Percentiles rank a stretch among this genome's conserved stretches.
Conservation (phyloP, 495 filamentous ascomycete species). For the Viridothelium virens region DNA sequence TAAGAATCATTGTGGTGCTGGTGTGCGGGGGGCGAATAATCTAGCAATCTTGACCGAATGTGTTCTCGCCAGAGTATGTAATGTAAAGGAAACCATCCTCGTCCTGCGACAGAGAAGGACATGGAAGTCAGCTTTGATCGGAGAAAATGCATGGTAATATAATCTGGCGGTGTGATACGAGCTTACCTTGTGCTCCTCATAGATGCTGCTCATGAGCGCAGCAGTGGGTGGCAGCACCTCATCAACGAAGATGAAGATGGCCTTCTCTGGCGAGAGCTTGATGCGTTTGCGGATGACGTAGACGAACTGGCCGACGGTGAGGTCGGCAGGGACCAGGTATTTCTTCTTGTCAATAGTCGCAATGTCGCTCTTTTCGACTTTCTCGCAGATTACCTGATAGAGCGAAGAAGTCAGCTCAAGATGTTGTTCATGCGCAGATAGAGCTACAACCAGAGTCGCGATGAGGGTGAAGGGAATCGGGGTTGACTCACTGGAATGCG, state of each 20-base stretch:
- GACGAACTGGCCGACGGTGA: slow-evolving; percentile 99
- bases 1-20: neutral
- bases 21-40: neutral
- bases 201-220: slow-evolving; percentile 98
- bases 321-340: slow-evolving; percentile 94
- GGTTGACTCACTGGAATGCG: slow-evolving; percentile 82
- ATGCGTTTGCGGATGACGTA: slow-evolving; percentile 99
- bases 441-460: slow-evolving; percentile 10
- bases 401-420: slow-evolving; percentile 18
- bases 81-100: slow-evolving; percentile 58
- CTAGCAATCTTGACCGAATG: slow-evolving; percentile 60
- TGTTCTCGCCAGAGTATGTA: slow-evolving; percentile 99
- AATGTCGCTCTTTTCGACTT: slow-evolving; percentile 98
- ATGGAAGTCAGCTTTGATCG: slow-evolving; percentile 14
- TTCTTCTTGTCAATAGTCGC: slow-evolving; percentile 99
- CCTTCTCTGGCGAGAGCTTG: slow-evolving; percentile 99
- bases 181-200: slow-evolving; percentile 81
- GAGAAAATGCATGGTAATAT: neutral
- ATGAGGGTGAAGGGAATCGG: slow-evolving; percentile 15
- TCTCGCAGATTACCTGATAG: slow-evolving; percentile 93
- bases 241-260: slow-evolving; percentile 99
- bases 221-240: slow-evolving; percentile 96
- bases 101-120: slow-evolving; percentile 24
- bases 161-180: slow-evolving; percentile 24
- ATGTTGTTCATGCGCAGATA: neutral